phyloP scores from a whole-genome alignment of 768 basidiomycete genomes.

The Boletellus ananas region DNA sequence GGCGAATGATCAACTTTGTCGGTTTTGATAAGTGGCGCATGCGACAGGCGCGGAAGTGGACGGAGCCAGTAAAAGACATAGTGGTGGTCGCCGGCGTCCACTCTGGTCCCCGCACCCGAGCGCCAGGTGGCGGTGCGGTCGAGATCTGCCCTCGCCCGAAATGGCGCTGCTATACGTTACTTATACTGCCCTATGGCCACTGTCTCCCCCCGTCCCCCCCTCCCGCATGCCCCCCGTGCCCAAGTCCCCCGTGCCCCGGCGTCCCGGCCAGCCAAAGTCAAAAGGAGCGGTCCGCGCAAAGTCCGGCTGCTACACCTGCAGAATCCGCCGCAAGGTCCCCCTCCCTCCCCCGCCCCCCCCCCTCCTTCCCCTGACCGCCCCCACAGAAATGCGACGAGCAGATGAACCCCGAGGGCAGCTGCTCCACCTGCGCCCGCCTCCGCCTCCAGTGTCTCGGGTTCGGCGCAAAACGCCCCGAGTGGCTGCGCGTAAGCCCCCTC shows the following conservation, averaged over 20 bases:
- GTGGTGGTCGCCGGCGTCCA: slow-evolving; percentile 11
- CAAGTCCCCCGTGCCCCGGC: slow-evolving; percentile 39
- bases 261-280: slow-evolving; percentile 58
- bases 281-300: slow-evolving; percentile 84
- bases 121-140: neutral
- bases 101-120: neutral
- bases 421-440: slow-evolving; percentile 74
- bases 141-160: slow-evolving; percentile 19
- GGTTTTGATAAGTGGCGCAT: slow-evolving; percentile 29
- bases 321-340: slow-evolving; percentile 77
- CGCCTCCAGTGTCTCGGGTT: slow-evolving; percentile 83
- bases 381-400: slow-evolving; percentile 82
- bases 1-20: slow-evolving; percentile 6
- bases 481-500: slow-evolving; percentile 63
- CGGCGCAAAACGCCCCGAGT: slow-evolving; percentile 81
- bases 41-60: slow-evolving; percentile 33
- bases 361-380: slow-evolving; percentile 12
- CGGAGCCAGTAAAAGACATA: slow-evolving; percentile 25
- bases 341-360: neutral
- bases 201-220: neutral
- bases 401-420: slow-evolving; percentile 55
- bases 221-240: slow-evolving; percentile 35
- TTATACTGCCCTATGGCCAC: neutral
- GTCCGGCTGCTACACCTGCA: slow-evolving; percentile 86
- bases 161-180: slow-evolving; percentile 13